A percentile compares a stretch with the other conserved stretches of the same genome.
Evolutionary conservation across 2,329 filamentous ascomycete genomes (phyloP).

Genomic region (Ophiocordyceps camponoti-rufipedis): DNA sequence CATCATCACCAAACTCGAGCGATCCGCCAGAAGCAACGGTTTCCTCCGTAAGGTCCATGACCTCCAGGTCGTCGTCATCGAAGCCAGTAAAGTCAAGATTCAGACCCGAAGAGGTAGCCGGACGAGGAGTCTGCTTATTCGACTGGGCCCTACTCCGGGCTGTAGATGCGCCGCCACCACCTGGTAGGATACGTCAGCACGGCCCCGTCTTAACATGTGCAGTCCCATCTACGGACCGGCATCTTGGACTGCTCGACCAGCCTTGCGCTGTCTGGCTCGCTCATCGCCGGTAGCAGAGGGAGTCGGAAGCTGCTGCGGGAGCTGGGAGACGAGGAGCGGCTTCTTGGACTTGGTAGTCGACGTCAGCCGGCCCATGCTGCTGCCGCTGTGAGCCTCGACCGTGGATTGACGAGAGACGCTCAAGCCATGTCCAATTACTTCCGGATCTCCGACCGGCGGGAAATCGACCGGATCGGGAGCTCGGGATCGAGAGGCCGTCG

Average conservation of each 20-base stretch:
- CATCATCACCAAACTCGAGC: constrained; percentile 16
- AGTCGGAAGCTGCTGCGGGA: constrained; percentile 22
- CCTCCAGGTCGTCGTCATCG: constrained; percentile 16
- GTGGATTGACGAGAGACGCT: constrained; percentile 10
- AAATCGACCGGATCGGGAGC: background rate
- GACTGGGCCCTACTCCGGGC: constrained; percentile 8
- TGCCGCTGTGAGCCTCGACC: constrained; percentile 13
- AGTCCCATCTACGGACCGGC: constrained; percentile 1
- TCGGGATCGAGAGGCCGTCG: background rate
- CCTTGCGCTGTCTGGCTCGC: constrained; percentile 5
- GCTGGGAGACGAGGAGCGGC: constrained; percentile 23
- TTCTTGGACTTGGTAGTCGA: constrained; percentile 25
- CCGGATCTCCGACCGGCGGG: constrained; percentile 7
- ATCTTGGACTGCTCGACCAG: constrained; percentile 2
- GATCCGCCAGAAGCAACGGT: constrained; percentile 15
- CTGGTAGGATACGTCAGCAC: background rate
- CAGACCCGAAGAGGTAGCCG: constrained; percentile 4
- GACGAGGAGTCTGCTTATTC: constrained; percentile 8
- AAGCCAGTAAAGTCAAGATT: constrained; percentile 17
- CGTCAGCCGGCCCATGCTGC: constrained; percentile 26
- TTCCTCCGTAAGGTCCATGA: constrained; percentile 22
- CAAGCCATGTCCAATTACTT: constrained; percentile 6
- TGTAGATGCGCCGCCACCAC: background rate
- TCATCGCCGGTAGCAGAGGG: constrained; percentile 12
- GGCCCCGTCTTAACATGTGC: background rate